phyloP scores from a whole-genome alignment of 2,329 filamentous ascomycete species.

The Arthrocladium fulminans region DNA sequence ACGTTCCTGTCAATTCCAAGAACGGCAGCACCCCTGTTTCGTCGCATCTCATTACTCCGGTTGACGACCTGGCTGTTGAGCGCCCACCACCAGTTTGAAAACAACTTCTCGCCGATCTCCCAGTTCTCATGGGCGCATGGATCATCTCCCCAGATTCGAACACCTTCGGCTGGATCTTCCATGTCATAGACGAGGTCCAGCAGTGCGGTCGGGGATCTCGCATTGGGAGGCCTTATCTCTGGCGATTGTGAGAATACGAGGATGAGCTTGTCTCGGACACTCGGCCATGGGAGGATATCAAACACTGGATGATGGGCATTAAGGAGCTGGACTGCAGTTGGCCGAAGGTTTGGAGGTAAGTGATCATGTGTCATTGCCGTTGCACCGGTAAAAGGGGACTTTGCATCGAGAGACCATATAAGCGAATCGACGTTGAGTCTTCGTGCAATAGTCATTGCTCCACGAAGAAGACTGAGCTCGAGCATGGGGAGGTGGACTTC shows the following conservation, averaged over 20 bases:
- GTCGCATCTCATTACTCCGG: conserved; percentile 45
- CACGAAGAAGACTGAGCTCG: conserved; percentile 43
- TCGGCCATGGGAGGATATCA: conserved; percentile 52
- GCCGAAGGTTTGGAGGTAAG: conserved; percentile 42
- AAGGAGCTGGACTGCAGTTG: conserved; percentile 41
- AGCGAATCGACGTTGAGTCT: conserved; percentile 35
- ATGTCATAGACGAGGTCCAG: conserved; percentile 49
- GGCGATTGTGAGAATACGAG: conserved; percentile 44
- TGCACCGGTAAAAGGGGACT: conserved; percentile 38
- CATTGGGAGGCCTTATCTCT: conserved; percentile 39
- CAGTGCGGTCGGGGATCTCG: conserved; percentile 40
- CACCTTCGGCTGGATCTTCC: conserved; percentile 47
- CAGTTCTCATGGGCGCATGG: conserved; percentile 43
- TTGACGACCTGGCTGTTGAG: conserved; percentile 48
- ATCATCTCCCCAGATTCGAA: conserved; percentile 43
- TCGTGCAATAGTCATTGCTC: conserved; percentile 39
- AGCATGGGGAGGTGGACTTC: conserved; percentile 41
- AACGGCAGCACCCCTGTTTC: conserved; percentile 34
- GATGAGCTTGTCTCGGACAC: conserved; percentile 46
- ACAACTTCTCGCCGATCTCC: conserved; percentile 52
- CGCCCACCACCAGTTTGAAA: conserved; percentile 53
- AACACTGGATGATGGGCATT: conserved; percentile 50
- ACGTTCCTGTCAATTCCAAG: conserved; percentile 10
- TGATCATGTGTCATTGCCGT: conserved; percentile 26
- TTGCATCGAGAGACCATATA: conserved; percentile 41